Evolutionary conservation across 1,284 basidiomycete species (phyloP).

Genomic region (Boletus austroedulis): DNA sequence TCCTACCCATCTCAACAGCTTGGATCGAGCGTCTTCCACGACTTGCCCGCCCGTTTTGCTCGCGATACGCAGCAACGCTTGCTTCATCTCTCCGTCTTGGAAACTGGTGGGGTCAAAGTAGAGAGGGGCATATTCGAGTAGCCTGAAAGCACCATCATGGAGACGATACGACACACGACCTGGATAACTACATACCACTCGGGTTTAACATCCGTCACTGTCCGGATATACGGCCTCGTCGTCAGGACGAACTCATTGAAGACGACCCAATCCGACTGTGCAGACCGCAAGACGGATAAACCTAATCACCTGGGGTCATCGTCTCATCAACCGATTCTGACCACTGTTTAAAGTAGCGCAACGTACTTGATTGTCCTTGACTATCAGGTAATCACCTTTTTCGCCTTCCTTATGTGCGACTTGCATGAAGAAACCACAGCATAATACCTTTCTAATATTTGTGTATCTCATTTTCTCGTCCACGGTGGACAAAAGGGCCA

Average conservation of each 20-base stretch:
- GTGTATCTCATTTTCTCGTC: constrained; percentile 80
- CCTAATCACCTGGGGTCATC: constrained; percentile 62
- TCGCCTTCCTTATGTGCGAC: constrained; percentile 95
- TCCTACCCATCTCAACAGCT: too few species aligned
- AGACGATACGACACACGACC: not conserved
- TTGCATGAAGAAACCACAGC: constrained; percentile 98
- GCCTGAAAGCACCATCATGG: constrained; percentile 44
- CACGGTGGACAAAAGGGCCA: constrained; percentile 75
- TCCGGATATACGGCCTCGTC: constrained; percentile 86
- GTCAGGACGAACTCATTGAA: constrained; percentile 99
- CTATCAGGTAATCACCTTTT: constrained; percentile 81
- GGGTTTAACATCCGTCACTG: constrained; percentile 83
- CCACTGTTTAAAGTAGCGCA: not conserved
- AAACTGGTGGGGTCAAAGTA: constrained; percentile 80
- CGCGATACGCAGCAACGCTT: constrained; percentile 52
- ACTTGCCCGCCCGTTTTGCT: constrained; percentile 44
- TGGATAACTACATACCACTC: constrained; percentile 68
- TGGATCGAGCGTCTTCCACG: too few species aligned
- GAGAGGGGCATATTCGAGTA: constrained; percentile 74
- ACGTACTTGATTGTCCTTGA: constrained; percentile 87
- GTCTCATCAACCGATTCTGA: constrained; percentile 1
- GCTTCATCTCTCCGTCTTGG: constrained; percentile 73
- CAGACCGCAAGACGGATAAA: constrained; percentile 93
- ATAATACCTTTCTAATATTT: constrained; percentile 83
- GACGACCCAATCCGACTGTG: constrained; percentile 94